Base-by-base conservation (phyloP, 495 filamentous ascomycete species). In the Trichoderma virens region DNA sequence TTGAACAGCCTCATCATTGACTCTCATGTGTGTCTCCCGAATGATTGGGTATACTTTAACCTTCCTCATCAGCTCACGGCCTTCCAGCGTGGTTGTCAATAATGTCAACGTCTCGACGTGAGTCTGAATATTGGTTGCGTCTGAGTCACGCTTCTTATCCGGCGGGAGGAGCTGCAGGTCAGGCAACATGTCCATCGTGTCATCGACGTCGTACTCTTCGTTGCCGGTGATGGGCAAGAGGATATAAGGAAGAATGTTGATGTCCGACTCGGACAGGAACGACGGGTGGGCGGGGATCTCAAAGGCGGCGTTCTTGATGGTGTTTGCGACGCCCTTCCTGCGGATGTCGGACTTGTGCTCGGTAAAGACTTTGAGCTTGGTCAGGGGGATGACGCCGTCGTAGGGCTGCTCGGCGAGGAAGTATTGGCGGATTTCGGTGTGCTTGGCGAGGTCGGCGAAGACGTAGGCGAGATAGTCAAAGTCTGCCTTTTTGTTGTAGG, bases 381-480 rank as follows among this genome's bases (percentile, higher is more conserved):
- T 89, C 63, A 93, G 79, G 1, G 93, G 91, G 8, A 96, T 82
- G n/a, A 92, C 82, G 2, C 70, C 76, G 71, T 95, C 91, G 72
- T 95, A 92, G 8, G 82, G 80, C 69, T 92, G 90, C 61, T 80
- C 83, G 3, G 77, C 81, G 7, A 88, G 80, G 67, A 97, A 90
- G 76, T 95, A 92, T 27, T 83, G 70, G n/a, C 90, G 85, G 5
- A 91, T 85, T 70, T 88, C 80, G 23, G 83, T 78, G 66, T 87
- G 80, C 70, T 96, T 94, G 8, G 93, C 89, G 2, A 98, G 76
- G 68, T 98, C 93, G 39, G 93, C 94, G 74, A 98, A 94, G 59
- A 97, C 76, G 71, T 97, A 98, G 27, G 92, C 85, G 11, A 98
- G 82, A 72, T 97, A 96, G 75, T 98, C 92, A 72, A 84, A 98